A percentile compares a stretch with the other conserved stretches of the same genome.
These are phyloP conservation scores for Raffaelea ambrosiae DNA, from an alignment of 2,329 filamentous ascomycete species.

Conservation along the genomic window DNA sequence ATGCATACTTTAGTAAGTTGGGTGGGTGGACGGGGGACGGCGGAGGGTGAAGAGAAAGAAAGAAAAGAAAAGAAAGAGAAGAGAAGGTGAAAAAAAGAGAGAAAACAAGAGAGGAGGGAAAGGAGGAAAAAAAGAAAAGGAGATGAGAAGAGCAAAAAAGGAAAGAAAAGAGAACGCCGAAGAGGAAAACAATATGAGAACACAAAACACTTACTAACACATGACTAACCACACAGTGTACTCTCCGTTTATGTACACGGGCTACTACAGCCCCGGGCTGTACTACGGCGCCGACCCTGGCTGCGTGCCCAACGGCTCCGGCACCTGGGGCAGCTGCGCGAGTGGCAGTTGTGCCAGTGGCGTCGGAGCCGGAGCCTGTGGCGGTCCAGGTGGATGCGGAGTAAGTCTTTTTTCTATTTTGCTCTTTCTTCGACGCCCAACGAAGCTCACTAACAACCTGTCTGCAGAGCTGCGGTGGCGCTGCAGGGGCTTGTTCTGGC, in stretches of 20 bases:
- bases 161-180: neutral
- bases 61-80: too few species aligned
- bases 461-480: conserved; percentile 10
- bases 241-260: conserved; percentile 34
- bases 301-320: conserved; percentile 21
- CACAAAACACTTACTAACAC: neutral
- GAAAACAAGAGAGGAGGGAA: too few species aligned
- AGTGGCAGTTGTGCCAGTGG: conserved; percentile 40
- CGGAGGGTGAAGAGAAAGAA: neutral
- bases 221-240: conserved; percentile 23
- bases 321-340: conserved; percentile 31
- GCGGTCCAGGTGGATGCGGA: conserved; percentile 29
- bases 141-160: neutral
- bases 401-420: conserved; percentile 10
- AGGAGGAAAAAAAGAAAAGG: too few species aligned
- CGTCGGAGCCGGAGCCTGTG: conserved; percentile 34
- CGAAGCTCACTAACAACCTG: neutral
- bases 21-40: too few species aligned
- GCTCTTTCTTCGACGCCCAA: neutral
- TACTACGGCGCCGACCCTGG: conserved; percentile 38
- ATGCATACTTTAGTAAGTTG: conserved; percentile 29
- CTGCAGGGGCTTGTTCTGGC: conserved; percentile 2
- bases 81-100: too few species aligned
- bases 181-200: neutral
- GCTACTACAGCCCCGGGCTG: conserved; percentile 32